phyloP scores from a whole-genome alignment of 2,329 filamentous ascomycete genomes.

The Xylariaceae sp. region DNA sequence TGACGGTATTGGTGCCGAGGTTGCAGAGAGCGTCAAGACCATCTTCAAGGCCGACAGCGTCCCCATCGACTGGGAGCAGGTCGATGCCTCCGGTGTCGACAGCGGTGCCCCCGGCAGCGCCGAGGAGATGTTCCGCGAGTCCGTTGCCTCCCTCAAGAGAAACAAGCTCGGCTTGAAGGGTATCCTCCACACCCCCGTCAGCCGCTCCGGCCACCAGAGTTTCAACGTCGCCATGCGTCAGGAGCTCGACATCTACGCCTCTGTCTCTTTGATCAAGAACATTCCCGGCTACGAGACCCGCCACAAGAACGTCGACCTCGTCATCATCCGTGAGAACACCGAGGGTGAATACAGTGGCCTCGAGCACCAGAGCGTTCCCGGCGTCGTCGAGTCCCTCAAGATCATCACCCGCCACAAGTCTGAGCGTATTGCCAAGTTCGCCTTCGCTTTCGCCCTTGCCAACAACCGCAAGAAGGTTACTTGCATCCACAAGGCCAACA shows the following conservation, averaged over 20 bases:
- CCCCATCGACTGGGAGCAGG: slow-evolving; percentile 97
- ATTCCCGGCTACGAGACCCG: slow-evolving; percentile 97
- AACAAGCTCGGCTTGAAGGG: slow-evolving; percentile 99
- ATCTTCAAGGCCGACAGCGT: slow-evolving; percentile 99
- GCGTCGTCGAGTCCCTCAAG: slow-evolving; percentile 98
- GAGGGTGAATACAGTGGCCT: slow-evolving; percentile 99
- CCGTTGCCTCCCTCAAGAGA: slow-evolving; percentile 88
- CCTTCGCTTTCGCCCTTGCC: slow-evolving; percentile 93
- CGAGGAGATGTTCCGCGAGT: slow-evolving; percentile 92
- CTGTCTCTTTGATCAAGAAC: slow-evolving; percentile 98
- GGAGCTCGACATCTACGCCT: slow-evolving; percentile 99
- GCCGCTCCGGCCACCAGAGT: slow-evolving; percentile 93
- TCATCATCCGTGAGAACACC: slow-evolving; percentile 99
- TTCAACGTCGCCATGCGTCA: slow-evolving; percentile 99
- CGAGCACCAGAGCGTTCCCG: slow-evolving; percentile 94
- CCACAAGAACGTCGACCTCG: slow-evolving; percentile 94
- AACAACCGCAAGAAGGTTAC: slow-evolving; percentile 99
- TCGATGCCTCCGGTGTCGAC: slow-evolving; percentile 89
- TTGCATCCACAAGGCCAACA: slow-evolving; percentile 99
- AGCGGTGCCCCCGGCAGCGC: slow-evolving; percentile 73
- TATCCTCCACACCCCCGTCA: slow-evolving; percentile 95
- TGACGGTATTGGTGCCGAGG: slow-evolving; percentile 97
- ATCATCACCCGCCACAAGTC: slow-evolving; percentile 99
- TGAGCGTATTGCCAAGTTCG: slow-evolving; percentile 98
- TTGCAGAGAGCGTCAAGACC: slow-evolving; percentile 96